Base-by-base conservation (phyloP, 192 early-diverging fungal genomes). In the Gamsiella multidivaricata region DNA sequence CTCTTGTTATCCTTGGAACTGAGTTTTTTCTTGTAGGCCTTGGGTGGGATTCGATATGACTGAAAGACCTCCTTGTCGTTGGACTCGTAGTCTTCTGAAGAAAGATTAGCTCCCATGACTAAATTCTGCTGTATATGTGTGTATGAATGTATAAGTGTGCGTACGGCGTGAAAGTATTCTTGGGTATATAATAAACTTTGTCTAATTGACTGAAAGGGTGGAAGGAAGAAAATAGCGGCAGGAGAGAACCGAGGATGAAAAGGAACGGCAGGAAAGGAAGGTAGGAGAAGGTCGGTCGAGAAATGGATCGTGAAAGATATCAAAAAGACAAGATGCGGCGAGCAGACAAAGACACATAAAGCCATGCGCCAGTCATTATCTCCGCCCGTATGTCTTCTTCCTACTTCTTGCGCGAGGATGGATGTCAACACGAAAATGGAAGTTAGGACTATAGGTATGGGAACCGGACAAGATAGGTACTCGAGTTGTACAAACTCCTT, bases 51-150 rank as follows among this genome's bases (percentile, higher is more conserved):
- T 20, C 74, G 53, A 37, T 78, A 78, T 22, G 74, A 78, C 23
- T 78, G 74, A 43, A 69, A 78, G 47, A 78, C 74, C 43, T 78
- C 74, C 25, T 64, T 78, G 54, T 64, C 65, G 29, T 52, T 58
- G 36, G 65, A 60, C 33, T 56, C 58, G 22, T 64, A 69, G 22
- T 69, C 66, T 2, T 78, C 74, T 62, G 59, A 60, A 5, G 74
- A 78, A 15, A 61, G 20, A 39, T 78, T 78, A n/a, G 50, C 53
- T 5, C 74, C 74, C 74, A 78, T 78, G 23, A 14, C n/a, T n/a
- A n/a, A n/a, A n/a, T n/a, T n/a, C n/a, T n/a, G n/a, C n/a, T 57
- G 20, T 18, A 52, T 32, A 54, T 32, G 14, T 61, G 26, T 26
- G 22, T 45, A 52, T 25, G 23, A 52, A 29, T 32, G 14, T 45